phyloP scores from a whole-genome alignment of 345 rosid species.

The Murraya paniculata region DNA sequence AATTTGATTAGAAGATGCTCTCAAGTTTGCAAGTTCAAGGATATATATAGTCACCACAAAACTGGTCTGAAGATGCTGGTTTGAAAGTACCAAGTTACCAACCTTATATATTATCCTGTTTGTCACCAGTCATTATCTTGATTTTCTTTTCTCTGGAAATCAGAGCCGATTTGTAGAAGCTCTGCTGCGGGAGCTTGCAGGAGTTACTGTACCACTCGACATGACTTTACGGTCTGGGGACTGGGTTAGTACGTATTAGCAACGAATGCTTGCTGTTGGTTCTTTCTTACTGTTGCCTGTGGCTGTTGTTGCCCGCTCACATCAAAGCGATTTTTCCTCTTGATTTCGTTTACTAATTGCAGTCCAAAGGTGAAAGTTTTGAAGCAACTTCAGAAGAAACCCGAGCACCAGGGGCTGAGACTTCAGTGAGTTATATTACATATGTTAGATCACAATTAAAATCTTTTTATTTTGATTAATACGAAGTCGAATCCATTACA shows the following conservation, averaged over 20 bases:
- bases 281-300: not conserved
- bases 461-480: no score
- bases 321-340: not conserved
- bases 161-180: no score
- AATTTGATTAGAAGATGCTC: conserved; percentile 23
- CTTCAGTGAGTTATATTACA: conserved; percentile 47
- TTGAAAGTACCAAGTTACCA: not conserved
- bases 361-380: conserved; percentile 83
- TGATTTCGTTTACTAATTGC: not conserved
- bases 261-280: no score
- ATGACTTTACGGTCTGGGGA: not conserved
- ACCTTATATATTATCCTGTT: not conserved
- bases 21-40: conserved; percentile 75
- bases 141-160: not conserved
- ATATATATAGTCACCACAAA: conserved; percentile 82
- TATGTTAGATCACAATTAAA: no score
- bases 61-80: conserved; percentile 41
- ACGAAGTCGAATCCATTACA: no score
- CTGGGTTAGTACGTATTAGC: no score
- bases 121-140: not conserved
- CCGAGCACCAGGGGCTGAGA: conserved; percentile 71
- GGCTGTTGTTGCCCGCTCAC: not conserved
- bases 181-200: no score
- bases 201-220: not conserved
- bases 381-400: conserved; percentile 71